phyloP scores from a whole-genome alignment of 2,329 filamentous ascomycete genomes.

The Colletotrichum liriopes region DNA sequence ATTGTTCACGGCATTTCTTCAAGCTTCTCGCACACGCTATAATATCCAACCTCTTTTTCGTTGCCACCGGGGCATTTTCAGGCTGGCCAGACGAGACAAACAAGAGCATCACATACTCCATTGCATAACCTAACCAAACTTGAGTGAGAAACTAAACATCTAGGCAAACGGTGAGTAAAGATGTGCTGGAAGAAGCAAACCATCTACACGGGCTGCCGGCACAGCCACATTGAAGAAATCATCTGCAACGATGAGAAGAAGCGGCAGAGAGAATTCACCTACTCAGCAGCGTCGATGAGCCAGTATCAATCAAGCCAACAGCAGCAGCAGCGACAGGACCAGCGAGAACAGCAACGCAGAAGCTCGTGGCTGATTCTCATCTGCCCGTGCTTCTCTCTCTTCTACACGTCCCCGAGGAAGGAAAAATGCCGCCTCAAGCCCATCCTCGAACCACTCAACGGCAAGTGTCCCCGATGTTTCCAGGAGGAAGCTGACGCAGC shows the following conservation, averaged over 20 bases:
- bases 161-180: neutral
- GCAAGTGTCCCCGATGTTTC: constrained; percentile 27
- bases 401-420: neutral
- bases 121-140: neutral
- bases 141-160: neutral
- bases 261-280: neutral
- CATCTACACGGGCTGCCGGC: constrained; percentile 23
- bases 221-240: constrained; percentile 2
- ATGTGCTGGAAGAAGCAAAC: constrained; percentile 38
- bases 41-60: neutral
- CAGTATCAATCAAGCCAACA: neutral
- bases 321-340: neutral
- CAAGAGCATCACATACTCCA: neutral
- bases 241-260: constrained; percentile 12
- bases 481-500: constrained; percentile 8
- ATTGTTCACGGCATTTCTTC: neutral
- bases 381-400: constrained; percentile 18
- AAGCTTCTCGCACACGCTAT: neutral
- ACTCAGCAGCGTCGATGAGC: neutral
- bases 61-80: too few species aligned
- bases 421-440: constrained; percentile 4
- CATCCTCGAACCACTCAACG: constrained; percentile 1
- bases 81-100: neutral
- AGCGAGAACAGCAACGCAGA: neutral
- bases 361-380: constrained; percentile 18